Percentiles rank a stretch among this genome's conserved stretches.
phyloP scores from a whole-genome alignment of 2,329 filamentous ascomycete genomes.

The Alternaria tenuissima region DNA sequence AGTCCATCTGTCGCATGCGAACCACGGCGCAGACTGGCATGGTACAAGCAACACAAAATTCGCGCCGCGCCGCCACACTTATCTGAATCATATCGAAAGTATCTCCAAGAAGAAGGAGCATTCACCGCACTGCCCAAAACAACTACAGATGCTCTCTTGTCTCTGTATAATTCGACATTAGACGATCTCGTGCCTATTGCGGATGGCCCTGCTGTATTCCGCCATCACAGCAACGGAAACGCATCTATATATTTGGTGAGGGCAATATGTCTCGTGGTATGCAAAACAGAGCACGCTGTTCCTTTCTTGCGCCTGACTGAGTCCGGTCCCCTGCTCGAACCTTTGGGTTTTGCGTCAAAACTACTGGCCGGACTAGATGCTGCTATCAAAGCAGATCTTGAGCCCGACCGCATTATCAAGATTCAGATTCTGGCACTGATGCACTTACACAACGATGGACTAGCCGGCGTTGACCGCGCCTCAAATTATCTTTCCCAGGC shows the following conservation, averaged over 20 bases:
- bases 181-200: slow-evolving; percentile 9
- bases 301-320: slow-evolving; percentile 1
- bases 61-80: background rate
- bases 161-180: slow-evolving; percentile 2
- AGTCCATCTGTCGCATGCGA: background rate
- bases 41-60: slow-evolving; percentile 11
- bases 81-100: slow-evolving; percentile 3
- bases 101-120: slow-evolving; percentile 11
- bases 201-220: background rate
- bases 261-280: slow-evolving; percentile 11
- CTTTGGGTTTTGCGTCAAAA: slow-evolving; percentile 6
- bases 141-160: slow-evolving; percentile 4
- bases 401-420: slow-evolving; percentile 7
- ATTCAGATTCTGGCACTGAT: slow-evolving; percentile 11
- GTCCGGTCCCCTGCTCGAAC: background rate
- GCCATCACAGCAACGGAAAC: slow-evolving; percentile 1
- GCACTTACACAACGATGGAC: slow-evolving; percentile 7
- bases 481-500: slow-evolving; percentile 5
- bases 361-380: slow-evolving; percentile 8
- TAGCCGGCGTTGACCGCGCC: slow-evolving; percentile 4
- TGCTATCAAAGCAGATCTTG: slow-evolving; percentile 7
- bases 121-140: slow-evolving; percentile 1
- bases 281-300: slow-evolving; percentile 3
- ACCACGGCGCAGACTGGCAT: slow-evolving; percentile 1
- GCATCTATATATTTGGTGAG: slow-evolving; percentile 2